These are phyloP conservation scores for Saccharomyces hybrid DNA, from an alignment of 1,139 yeast species.

Conservation along the genomic window DNA sequence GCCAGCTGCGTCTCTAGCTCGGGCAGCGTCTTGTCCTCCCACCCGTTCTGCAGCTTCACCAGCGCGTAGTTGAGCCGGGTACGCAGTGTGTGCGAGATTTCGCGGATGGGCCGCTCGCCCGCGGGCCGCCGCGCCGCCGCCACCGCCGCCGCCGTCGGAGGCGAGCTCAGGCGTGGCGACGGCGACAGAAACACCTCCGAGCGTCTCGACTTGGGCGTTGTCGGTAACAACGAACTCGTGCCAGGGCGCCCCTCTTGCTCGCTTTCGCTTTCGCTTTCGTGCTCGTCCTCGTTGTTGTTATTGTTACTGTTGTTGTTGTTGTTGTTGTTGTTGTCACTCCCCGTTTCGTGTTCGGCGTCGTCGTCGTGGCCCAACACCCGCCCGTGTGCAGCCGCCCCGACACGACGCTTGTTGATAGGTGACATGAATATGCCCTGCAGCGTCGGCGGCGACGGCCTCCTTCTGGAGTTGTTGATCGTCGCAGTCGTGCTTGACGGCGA, in stretches of 20 bases:
- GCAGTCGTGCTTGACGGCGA: background rate
- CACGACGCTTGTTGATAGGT: slow-evolving; percentile 4
- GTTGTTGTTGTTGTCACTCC: background rate
- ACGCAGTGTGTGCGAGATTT: slow-evolving; percentile 37
- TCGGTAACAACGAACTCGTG: slow-evolving; percentile 26
- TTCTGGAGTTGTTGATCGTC: background rate
- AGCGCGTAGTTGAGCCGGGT: slow-evolving; percentile 42
- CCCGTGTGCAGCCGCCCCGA: slow-evolving; percentile 4
- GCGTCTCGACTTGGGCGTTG: slow-evolving; percentile 33
- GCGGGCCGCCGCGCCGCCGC: slow-evolving; percentile 22
- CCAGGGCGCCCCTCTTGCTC: background rate
- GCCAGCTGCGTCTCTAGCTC: slow-evolving; percentile 31
- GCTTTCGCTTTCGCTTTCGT: slow-evolving; percentile 10
- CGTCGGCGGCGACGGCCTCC: background rate
- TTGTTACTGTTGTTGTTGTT: too few relatives aligned
- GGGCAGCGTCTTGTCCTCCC: slow-evolving; percentile 35
- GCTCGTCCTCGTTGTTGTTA: background rate
- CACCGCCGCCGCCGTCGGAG: slow-evolving; percentile 9
- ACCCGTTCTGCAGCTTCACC: slow-evolving; percentile 39
- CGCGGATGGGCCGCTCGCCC: slow-evolving; percentile 34
- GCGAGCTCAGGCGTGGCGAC: slow-evolving; percentile 35
- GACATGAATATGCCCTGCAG: slow-evolving; percentile 1
- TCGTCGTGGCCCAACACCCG: slow-evolving; percentile 10
- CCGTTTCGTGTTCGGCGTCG: slow-evolving; percentile 14
- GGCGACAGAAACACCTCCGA: slow-evolving; percentile 29